Evolutionary conservation across 129 eudicot genomes (phyloP).

Genomic region (Oenanthe sinensis): DNA sequence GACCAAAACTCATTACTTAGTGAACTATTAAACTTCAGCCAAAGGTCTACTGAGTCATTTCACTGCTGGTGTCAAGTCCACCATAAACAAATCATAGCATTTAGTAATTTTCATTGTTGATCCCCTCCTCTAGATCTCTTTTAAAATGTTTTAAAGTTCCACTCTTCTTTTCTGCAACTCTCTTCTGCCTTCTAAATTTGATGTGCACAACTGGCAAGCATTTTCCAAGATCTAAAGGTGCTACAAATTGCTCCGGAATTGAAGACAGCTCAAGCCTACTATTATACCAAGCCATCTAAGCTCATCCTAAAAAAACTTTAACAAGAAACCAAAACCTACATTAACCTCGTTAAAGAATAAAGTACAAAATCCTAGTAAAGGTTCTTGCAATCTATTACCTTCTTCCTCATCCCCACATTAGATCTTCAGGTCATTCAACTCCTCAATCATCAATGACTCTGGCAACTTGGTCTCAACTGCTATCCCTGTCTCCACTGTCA

Average conservation of each 20-base stretch:
- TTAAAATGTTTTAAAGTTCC: neutral
- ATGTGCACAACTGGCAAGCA: conserved; percentile 3
- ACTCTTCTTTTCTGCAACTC: neutral
- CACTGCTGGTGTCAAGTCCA: neutral
- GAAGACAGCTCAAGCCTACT: neutral
- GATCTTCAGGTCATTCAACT: conserved; percentile 31
- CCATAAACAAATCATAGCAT: neutral
- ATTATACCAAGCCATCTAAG: neutral
- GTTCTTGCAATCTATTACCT: conserved; percentile 7
- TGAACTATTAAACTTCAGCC: neutral
- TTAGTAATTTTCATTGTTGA: neutral
- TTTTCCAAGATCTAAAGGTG: neutral
- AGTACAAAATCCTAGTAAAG: conserved; percentile 16
- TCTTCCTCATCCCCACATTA: conserved; percentile 14
- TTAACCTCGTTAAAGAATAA: conserved; percentile 15
- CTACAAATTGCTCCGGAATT: conserved; percentile 1
- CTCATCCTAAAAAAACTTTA: conserved; percentile 14
- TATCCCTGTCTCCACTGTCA: neutral
- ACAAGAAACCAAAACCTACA: conserved; percentile 16
- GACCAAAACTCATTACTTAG: conserved; percentile 1
- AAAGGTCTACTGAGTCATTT: neutral
- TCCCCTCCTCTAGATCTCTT: neutral
- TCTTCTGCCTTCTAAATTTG: neutral
- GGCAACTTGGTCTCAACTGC: neutral
- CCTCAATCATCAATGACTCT: conserved; percentile 17